These are phyloP conservation scores for Oryza meridionalis DNA, from an alignment of 176 grass and related monocot species.

Conservation along the genomic window DNA sequence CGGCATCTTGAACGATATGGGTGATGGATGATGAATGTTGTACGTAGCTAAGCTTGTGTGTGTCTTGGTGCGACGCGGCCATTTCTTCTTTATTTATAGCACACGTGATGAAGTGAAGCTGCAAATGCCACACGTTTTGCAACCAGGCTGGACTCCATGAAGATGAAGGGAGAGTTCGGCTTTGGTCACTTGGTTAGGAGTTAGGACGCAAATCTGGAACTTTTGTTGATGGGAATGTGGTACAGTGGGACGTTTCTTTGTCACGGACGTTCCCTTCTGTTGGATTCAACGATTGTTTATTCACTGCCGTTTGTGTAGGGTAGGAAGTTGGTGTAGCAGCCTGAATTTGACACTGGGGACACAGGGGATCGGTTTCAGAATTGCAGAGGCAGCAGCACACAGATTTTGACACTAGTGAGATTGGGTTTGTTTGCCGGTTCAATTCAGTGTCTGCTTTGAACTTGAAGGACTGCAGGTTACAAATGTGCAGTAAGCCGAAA, in stretches of 20 bases:
- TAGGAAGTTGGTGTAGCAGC: too few relatives aligned
- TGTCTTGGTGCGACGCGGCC: too few relatives aligned
- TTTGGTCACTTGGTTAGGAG: not conserved
- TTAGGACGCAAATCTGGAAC: not conserved
- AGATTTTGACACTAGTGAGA: not conserved
- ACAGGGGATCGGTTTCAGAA: not conserved
- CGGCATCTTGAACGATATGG: slow-evolving; percentile 14
- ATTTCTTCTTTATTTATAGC: not conserved
- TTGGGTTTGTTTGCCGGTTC: not conserved
- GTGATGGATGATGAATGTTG: too few relatives aligned
- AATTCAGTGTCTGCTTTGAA: too few relatives aligned
- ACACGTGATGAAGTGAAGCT: not conserved
- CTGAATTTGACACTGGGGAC: not conserved
- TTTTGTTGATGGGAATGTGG: not conserved
- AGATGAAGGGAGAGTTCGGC: not conserved
- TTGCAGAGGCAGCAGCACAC: not conserved
- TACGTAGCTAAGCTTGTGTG: not conserved
- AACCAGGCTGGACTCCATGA: not conserved
- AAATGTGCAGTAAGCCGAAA: too few relatives aligned
- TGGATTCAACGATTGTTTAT: too few relatives aligned
- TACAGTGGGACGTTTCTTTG: not conserved
- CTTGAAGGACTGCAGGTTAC: too few relatives aligned
- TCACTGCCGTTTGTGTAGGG: too few relatives aligned
- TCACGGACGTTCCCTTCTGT: not conserved
- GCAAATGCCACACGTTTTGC: too few relatives aligned